phyloP scores from a whole-genome alignment of 1,284 basidiomycete genomes.

The Cutaneotrichosporon curvatum region DNA sequence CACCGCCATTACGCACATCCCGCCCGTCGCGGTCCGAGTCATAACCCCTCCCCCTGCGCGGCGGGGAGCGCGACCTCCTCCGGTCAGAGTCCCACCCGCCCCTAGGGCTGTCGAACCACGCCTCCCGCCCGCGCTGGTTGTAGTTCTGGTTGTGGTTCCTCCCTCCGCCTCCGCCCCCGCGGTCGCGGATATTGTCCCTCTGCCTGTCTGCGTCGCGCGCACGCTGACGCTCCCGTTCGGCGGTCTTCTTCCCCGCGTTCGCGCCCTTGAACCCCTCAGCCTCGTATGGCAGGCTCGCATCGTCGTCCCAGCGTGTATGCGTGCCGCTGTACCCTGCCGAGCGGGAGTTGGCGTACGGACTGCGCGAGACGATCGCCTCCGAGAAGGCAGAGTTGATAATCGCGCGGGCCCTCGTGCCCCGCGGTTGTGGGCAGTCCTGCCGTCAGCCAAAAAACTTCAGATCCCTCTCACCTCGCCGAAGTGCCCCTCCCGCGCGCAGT shows the following conservation, averaged over 20 bases:
- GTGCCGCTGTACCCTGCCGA: slow-evolving; percentile 6
- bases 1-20: no score
- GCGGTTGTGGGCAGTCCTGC: slow-evolving; percentile 63
- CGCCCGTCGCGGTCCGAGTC: background rate
- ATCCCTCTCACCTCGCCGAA: slow-evolving; percentile 72
- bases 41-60: background rate
- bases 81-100: background rate
- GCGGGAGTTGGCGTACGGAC: slow-evolving; percentile 55
- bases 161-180: background rate
- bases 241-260: slow-evolving; percentile 23
- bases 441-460: background rate
- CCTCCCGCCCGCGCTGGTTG: background rate
- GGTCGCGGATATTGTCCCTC: slow-evolving; percentile 1
- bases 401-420: slow-evolving; percentile 51
- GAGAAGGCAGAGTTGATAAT: slow-evolving; percentile 63
- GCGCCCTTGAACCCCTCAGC: slow-evolving; percentile 18
- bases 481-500: slow-evolving; percentile 71
- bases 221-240: slow-evolving; percentile 21
- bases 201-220: slow-evolving; percentile 14
- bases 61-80: background rate
- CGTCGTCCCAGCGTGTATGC: slow-evolving; percentile 23
- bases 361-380: slow-evolving; percentile 57
- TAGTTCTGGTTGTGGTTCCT: background rate
- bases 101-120: background rate
- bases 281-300: slow-evolving; percentile 9